phyloP scores from a whole-genome alignment of 192 early-diverging fungal species.

The Coemansia sp. region DNA sequence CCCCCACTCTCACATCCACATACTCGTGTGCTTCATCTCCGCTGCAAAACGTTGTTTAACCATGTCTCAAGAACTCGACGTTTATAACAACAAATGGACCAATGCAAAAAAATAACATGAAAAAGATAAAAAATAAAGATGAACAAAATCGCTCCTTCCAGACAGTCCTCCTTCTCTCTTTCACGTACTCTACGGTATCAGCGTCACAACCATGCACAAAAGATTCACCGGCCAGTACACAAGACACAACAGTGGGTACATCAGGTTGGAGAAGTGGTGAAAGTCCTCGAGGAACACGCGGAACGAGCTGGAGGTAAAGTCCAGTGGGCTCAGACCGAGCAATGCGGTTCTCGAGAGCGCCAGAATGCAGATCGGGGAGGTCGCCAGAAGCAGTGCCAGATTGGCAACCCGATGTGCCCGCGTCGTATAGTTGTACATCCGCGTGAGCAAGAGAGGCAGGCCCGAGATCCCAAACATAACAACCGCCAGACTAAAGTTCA shows the following conservation, averaged over 20 bases:
- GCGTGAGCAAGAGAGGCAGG: constrained; percentile 63
- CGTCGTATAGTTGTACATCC: constrained; percentile 33
- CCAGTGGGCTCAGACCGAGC: constrained; percentile 41
- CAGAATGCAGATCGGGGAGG: constrained; percentile 57
- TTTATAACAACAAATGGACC: no score
- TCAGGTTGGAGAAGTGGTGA: constrained; percentile 62
- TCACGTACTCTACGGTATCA: constrained; percentile 26
- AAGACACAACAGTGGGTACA: constrained; percentile 65
- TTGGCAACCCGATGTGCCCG: constrained; percentile 5
- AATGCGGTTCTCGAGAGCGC: constrained; percentile 56
- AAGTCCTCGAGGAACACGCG: constrained; percentile 61
- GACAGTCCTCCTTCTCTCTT: no score
- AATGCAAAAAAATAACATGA: background rate
- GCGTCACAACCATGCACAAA: constrained; percentile 42
- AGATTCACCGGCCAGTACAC: constrained; percentile 70
- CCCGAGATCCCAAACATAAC: constrained; percentile 58
- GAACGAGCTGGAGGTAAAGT: constrained; percentile 52
- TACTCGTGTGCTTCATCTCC: no score
- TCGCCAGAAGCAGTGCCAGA: constrained; percentile 39
- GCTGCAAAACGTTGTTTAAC: no score
- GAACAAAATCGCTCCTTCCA: background rate
- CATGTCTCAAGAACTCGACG: no score
- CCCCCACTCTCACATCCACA: no score
- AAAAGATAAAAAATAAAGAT: background rate
- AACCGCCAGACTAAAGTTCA: constrained; percentile 74